These are phyloP conservation scores for Debaryomyces singareniensis DNA, from an alignment of 1,139 yeast genomes.

Conservation along the genomic window DNA sequence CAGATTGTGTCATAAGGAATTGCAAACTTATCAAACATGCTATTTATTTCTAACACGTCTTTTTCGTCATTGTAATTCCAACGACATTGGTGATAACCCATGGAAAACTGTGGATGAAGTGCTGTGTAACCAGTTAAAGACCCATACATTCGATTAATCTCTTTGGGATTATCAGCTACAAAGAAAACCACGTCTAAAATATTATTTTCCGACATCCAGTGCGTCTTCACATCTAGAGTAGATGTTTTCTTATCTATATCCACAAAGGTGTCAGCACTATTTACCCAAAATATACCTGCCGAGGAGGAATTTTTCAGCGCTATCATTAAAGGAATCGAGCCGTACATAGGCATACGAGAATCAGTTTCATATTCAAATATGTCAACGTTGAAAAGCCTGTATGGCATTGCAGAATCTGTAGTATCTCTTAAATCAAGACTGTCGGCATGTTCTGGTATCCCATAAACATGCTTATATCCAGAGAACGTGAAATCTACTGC, in stretches of 20 bases:
- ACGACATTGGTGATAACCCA: slow-evolving; percentile 94
- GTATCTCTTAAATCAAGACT: slow-evolving; percentile 70
- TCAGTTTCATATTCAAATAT: slow-evolving; percentile 86
- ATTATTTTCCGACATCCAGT: slow-evolving; percentile 95
- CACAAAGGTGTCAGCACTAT: slow-evolving; percentile 87
- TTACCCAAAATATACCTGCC: slow-evolving; percentile 85
- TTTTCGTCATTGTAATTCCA: slow-evolving; percentile 92
- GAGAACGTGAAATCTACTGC: slow-evolving; percentile 69
- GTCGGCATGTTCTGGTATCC: slow-evolving; percentile 95
- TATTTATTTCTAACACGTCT: slow-evolving; percentile 68
- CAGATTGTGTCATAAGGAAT: slow-evolving; percentile 92
- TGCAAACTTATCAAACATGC: slow-evolving; percentile 61
- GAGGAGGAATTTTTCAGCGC: slow-evolving; percentile 56
- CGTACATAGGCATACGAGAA: slow-evolving; percentile 88
- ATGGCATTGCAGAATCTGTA: slow-evolving; percentile 49
- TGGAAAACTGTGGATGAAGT: slow-evolving; percentile 73
- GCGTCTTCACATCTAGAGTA: slow-evolving; percentile 40
- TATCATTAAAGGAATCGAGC: slow-evolving; percentile 82
- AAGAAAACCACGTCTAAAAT: slow-evolving; percentile 68
- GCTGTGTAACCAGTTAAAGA: slow-evolving; percentile 66
- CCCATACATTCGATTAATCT: slow-evolving; percentile 59
- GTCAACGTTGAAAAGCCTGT: slow-evolving; percentile 85
- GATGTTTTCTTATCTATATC: slow-evolving; percentile 49
- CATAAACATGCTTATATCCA: slow-evolving; percentile 63
- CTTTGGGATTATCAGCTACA: slow-evolving; percentile 55